A percentile compares a stretch with the other conserved stretches of the same genome.
These are phyloP conservation scores for Epichloe uncinata DNA, from an alignment of 2,329 filamentous ascomycete species.

Conservation along the genomic window DNA sequence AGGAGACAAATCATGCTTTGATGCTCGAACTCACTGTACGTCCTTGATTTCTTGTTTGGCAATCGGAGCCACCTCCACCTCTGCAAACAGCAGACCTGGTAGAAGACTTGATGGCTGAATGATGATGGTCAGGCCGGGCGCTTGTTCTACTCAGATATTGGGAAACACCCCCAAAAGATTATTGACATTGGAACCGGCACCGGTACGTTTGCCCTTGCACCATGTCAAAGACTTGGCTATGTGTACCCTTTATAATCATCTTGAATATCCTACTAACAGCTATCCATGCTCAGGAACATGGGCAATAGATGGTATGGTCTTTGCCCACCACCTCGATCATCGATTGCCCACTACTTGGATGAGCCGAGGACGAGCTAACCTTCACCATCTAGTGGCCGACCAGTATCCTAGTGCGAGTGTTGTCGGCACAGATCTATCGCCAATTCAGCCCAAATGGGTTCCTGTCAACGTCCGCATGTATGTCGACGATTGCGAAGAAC, in stretches of 20 bases:
- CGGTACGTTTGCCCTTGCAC: constrained; percentile 16
- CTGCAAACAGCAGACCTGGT: not conserved
- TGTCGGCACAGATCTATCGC: constrained; percentile 29
- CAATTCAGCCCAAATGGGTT: constrained; percentile 34
- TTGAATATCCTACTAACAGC: not conserved
- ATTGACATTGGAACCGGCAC: constrained; percentile 37
- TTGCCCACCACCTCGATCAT: not conserved
- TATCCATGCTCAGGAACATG: constrained; percentile 26
- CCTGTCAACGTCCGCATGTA: constrained; percentile 49
- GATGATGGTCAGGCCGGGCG: constrained; percentile 18
- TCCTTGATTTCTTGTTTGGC: not conserved
- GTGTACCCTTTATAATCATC: not conserved
- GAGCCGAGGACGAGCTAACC: not conserved
- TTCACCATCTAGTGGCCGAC: constrained; percentile 22
- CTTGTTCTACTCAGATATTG: constrained; percentile 27
- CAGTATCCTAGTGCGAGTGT: constrained; percentile 26
- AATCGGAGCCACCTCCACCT: not conserved
- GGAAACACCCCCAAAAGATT: constrained; percentile 26
- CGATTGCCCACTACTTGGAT: not conserved
- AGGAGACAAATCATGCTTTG: constrained; percentile 31
- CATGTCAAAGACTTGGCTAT: not conserved
- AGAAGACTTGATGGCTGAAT: not conserved
- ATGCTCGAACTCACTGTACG: constrained; percentile 30
- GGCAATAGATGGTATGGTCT: constrained; percentile 34
- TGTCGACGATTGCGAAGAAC: constrained; percentile 46